These are phyloP conservation scores for Austroboletus niveus DNA, from an alignment of 1,284 basidiomycete species.

Conservation along the genomic window DNA sequence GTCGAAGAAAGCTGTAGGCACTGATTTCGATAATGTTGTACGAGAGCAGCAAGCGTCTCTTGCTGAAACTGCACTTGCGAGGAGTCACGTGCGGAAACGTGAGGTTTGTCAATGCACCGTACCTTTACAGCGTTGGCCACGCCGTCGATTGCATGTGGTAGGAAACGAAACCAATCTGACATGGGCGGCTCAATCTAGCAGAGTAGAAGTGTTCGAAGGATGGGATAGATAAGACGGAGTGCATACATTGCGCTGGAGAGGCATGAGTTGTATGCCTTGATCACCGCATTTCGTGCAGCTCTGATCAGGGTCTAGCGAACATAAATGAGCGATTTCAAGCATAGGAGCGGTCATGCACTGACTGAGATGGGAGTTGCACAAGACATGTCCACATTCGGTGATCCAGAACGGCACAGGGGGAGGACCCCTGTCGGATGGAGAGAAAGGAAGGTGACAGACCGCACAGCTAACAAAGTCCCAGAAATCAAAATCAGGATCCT, in stretches of 20 bases:
- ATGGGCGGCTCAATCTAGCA: conserved; percentile 71
- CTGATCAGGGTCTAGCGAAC: conserved; percentile 57
- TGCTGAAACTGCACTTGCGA: conserved; percentile 61
- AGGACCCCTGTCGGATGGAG: conserved; percentile 43
- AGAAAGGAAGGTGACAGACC: conserved; percentile 64
- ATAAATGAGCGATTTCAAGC: background rate
- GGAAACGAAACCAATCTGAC: conserved; percentile 72
- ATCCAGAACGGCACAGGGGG: conserved; percentile 75
- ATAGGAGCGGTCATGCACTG: conserved; percentile 27
- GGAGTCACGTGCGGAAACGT: background rate
- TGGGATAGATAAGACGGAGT: background rate
- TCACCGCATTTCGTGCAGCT: conserved; percentile 66
- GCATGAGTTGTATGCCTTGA: conserved; percentile 61
- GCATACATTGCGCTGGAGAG: conserved; percentile 69
- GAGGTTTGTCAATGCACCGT: conserved; percentile 10
- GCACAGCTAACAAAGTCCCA: conserved; percentile 77
- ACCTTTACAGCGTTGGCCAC: conserved; percentile 68
- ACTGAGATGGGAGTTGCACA: conserved; percentile 83
- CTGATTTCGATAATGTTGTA: conserved; percentile 56
- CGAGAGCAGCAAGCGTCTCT: conserved; percentile 65
- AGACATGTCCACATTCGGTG: conserved; percentile 78
- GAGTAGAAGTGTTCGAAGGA: background rate
- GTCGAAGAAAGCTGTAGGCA: conserved; percentile 33
- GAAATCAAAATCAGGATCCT: conserved; percentile 51
- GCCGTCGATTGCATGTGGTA: conserved; percentile 59